phyloP scores from a whole-genome alignment of 2,329 filamentous ascomycete genomes.

The Sarocladium strictum region DNA sequence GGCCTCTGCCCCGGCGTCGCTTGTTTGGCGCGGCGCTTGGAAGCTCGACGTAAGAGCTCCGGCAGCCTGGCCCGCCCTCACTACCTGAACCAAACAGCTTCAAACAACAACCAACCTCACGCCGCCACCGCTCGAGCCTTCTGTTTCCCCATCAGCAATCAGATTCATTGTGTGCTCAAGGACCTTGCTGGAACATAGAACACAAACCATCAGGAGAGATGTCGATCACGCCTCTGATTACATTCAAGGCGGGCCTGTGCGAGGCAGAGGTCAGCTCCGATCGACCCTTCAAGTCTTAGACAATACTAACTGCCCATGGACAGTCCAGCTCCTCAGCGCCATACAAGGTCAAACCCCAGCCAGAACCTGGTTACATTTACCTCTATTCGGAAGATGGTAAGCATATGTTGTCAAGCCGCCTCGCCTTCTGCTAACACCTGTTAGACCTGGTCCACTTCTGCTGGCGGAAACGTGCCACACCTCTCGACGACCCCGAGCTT shows the following conservation, averaged over 20 bases:
- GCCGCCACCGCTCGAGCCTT: too few species aligned
- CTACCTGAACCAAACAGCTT: slow-evolving; percentile 4
- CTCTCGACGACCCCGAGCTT: slow-evolving; percentile 68
- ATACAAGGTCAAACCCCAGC: slow-evolving; percentile 65
- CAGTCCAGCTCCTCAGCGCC: slow-evolving; percentile 46
- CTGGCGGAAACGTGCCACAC: slow-evolving; percentile 77
- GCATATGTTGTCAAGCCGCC: slow-evolving; percentile 9
- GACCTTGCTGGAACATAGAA: background rate
- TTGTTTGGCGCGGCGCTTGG: background rate
- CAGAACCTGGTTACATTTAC: slow-evolving; percentile 80
- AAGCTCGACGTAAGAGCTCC: slow-evolving; percentile 33
- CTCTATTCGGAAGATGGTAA: slow-evolving; percentile 85
- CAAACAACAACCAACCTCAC: background rate
- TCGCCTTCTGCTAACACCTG: slow-evolving; percentile 2
- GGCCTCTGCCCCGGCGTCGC: background rate
- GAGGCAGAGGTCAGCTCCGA: slow-evolving; percentile 65
- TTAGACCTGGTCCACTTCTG: slow-evolving; percentile 92
- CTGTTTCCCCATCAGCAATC: too few species aligned
- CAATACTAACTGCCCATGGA: slow-evolving; percentile 15
- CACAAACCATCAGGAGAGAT: slow-evolving; percentile 38
- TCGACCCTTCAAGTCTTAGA: background rate
- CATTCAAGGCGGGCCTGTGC: slow-evolving; percentile 93
- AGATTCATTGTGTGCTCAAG: too few species aligned
- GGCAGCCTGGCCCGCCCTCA: slow-evolving; percentile 23
- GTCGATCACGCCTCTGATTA: slow-evolving; percentile 82